These are phyloP conservation scores for Starmerella apicola DNA, from an alignment of 805 yeast genomes.

Conservation along the genomic window DNA sequence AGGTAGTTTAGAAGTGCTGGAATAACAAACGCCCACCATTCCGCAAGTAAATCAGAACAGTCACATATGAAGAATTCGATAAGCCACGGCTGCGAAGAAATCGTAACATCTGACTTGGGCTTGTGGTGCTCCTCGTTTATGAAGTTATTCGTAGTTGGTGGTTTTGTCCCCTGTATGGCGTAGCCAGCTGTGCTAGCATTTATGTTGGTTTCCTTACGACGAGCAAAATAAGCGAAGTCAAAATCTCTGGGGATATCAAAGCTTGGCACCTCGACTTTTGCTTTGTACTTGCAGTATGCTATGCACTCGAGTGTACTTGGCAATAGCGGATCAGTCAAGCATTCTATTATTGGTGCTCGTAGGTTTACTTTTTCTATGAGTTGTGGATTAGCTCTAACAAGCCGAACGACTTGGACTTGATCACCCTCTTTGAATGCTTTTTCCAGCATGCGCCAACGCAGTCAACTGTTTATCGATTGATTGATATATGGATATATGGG, in stretches of 20 bases:
- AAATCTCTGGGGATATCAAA: neutral
- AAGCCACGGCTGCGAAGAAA: constrained; percentile 14
- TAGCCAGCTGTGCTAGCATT: constrained; percentile 7
- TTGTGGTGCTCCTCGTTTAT: no score
- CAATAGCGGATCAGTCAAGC: neutral
- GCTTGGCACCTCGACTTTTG: neutral
- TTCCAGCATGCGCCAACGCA: no score
- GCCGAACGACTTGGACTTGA: no score
- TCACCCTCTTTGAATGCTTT: no score
- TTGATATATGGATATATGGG: no score
- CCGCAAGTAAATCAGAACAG: no score
- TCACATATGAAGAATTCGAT: constrained; percentile 9
- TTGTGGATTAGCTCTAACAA: no score
- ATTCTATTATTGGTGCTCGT: no score
- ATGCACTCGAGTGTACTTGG: neutral
- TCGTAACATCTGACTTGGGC: neutral
- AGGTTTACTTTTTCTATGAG: no score
- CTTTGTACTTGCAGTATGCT: constrained; percentile 6
- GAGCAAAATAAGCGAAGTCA: neutral
- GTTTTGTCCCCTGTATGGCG: neutral
- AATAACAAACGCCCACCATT: constrained; percentile 25
- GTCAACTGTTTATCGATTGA: no score
- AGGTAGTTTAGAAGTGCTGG: constrained; percentile 25
- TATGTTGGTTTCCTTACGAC: neutral
- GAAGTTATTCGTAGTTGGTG: no score